Conservation (phyloP, 2,329 filamentous ascomycete genomes). For the Dichotomopilus funicola region DNA sequence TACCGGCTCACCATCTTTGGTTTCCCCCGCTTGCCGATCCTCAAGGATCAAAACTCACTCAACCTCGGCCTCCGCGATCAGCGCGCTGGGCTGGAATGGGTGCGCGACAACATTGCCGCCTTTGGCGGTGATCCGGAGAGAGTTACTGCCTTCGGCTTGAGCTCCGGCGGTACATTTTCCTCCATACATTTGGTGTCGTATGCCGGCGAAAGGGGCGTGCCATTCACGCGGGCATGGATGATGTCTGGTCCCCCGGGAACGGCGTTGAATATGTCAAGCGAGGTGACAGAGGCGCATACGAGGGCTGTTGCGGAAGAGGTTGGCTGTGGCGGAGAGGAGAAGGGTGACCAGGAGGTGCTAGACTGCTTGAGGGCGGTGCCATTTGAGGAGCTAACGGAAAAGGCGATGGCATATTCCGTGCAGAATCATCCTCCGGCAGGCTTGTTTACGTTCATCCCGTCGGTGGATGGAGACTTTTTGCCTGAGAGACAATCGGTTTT, state of each 20-base stretch:
- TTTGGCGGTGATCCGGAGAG: constrained; percentile 44
- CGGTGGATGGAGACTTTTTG: constrained; percentile 26
- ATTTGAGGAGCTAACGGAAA: constrained; percentile 21
- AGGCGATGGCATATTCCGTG: constrained; percentile 25
- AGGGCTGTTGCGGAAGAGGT: constrained; percentile 21
- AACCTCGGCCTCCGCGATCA: constrained; percentile 51
- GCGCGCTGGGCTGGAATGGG: constrained; percentile 46
- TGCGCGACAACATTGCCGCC: constrained; percentile 40
- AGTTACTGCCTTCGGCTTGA: constrained; percentile 44
- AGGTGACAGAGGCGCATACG: constrained; percentile 27
- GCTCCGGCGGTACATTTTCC: constrained; percentile 31
- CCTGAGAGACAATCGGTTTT: constrained; percentile 22
- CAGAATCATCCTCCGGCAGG: constrained; percentile 25
- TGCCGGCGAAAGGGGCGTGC: too few relatives aligned
- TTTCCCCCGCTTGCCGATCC: constrained; percentile 22
- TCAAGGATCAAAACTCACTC: constrained; percentile 16
- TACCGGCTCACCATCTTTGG: constrained; percentile 29
- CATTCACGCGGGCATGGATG: not conserved
- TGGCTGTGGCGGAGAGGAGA: constrained; percentile 11
- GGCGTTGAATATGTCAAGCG: constrained; percentile 27
- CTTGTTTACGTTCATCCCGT: constrained; percentile 27
- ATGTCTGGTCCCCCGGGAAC: constrained; percentile 29
- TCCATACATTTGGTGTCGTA: too few relatives aligned
- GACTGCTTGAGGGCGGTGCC: constrained; percentile 22
- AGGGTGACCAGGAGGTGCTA: constrained; percentile 15